Percentiles rank a stretch among this genome's conserved stretches.
Conservation (phyloP, 2,329 filamentous ascomycete species). For the Ramichloridium luteum region DNA sequence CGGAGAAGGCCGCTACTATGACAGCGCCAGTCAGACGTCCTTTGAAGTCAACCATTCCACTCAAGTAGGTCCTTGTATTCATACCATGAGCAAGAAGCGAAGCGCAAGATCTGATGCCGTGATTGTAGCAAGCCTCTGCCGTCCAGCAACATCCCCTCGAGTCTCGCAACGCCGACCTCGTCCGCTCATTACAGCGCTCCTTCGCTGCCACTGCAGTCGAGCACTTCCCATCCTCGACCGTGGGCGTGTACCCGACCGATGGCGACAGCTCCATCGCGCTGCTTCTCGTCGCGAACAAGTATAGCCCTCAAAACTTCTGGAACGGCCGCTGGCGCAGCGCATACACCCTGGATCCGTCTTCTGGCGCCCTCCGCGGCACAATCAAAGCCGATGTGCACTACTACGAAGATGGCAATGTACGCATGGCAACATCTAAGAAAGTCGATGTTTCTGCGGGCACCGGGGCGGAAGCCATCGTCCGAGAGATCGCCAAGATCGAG, state of each 20-base stretch:
- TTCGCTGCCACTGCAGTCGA: constrained; percentile 67
- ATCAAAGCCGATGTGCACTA: constrained; percentile 97
- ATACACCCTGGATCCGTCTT: constrained; percentile 66
- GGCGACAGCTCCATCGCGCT: constrained; percentile 66
- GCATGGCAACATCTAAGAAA: constrained; percentile 77
- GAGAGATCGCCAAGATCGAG: constrained; percentile 67
- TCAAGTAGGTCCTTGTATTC: constrained; percentile 41
- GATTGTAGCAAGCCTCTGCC: constrained; percentile 59
- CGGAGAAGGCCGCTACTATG: constrained; percentile 74
- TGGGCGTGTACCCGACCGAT: constrained; percentile 71
- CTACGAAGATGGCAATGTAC: constrained; percentile 97
- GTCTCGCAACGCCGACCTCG: constrained; percentile 61
- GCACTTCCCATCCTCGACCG: constrained; percentile 73
- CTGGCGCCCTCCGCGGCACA: constrained; percentile 56
- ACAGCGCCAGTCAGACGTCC: constrained; percentile 74
- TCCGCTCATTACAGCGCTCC: constrained; percentile 73
- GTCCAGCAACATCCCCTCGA: constrained; percentile 71
- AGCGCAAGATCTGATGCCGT: constrained; percentile 5
- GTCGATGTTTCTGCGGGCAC: constrained; percentile 46
- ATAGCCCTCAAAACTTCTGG: constrained; percentile 98
- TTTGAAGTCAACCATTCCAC: constrained; percentile 79
- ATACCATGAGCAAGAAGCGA: neutral
- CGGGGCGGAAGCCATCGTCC: constrained; percentile 57
- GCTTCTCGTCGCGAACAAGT: constrained; percentile 86
- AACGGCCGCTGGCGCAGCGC: constrained; percentile 92